A percentile compares a stretch with the other conserved stretches of the same genome.
phyloP scores from a whole-genome alignment of 129 eudicot genomes.

The Flaveria sonorensis region DNA sequence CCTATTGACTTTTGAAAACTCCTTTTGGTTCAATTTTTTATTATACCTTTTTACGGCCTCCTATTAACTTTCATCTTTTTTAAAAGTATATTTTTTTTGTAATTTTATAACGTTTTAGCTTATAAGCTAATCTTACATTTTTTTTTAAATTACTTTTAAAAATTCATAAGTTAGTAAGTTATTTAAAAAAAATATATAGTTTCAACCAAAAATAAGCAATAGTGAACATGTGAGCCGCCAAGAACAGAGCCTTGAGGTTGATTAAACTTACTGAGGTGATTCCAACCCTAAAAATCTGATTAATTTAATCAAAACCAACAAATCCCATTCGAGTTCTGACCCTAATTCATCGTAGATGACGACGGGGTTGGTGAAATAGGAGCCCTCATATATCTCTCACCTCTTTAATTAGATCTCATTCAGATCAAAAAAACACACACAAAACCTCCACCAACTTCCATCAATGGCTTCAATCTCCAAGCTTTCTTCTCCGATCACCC shows the following conservation, averaged over 20 bases:
- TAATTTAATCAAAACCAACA: conserved; percentile 23
- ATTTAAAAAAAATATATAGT: too few species aligned
- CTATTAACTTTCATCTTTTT: too few species aligned
- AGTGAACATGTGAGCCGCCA: conserved; percentile 31
- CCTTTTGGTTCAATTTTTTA: too few species aligned
- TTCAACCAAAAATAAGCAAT: too few species aligned
- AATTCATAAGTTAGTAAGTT: too few species aligned
- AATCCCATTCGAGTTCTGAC: conserved; percentile 9
- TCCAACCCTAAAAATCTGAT: conserved; percentile 9
- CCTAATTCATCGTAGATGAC: conserved; percentile 29
- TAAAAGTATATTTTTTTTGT: too few species aligned
- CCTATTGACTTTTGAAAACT: too few species aligned
- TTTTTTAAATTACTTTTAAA: too few species aligned
- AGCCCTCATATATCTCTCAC: conserved; percentile 13
- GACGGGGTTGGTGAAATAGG: conserved; percentile 49
- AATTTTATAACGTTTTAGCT: too few species aligned
- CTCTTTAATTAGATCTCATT: conserved; percentile 31
- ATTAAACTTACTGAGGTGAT: conserved; percentile 1
- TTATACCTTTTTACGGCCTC: too few species aligned
- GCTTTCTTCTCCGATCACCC: conserved; percentile 47
- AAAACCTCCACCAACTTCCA: conserved; percentile 30
- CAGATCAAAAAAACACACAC: conserved; percentile 1
- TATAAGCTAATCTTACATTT: too few species aligned
- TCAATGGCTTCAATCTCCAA: conserved; percentile 70
- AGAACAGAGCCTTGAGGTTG: background rate